Evolutionary conservation across 805 yeast species (phyloP).

Genomic region (Yarrowia sp.): DNA sequence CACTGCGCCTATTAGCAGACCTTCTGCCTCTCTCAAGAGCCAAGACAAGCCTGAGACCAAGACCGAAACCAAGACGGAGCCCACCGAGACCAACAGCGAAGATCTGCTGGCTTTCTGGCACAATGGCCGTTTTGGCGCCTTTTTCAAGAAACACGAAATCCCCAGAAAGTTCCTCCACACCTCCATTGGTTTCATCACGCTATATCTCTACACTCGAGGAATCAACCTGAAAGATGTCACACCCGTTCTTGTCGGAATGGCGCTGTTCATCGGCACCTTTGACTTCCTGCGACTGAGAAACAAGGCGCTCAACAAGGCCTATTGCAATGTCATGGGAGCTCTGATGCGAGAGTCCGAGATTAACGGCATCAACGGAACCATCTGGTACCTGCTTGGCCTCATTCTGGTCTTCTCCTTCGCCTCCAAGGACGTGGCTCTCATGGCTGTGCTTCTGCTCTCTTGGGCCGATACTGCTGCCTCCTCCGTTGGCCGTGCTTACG

Average conservation of each 20-base stretch:
- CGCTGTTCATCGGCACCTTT: constrained; percentile 53
- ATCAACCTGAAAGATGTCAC: constrained; percentile 55
- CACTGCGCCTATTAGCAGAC: constrained; percentile 13
- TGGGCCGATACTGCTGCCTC: constrained; percentile 99
- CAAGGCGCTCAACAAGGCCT: constrained; percentile 58
- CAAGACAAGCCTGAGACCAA: neutral
- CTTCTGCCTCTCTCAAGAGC: neutral
- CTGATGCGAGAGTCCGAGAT: constrained; percentile 83
- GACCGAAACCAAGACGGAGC: neutral
- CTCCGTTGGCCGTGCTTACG: constrained; percentile 82
- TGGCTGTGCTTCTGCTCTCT: constrained; percentile 75
- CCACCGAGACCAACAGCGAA: neutral
- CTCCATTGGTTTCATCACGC: constrained; percentile 78
- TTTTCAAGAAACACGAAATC: constrained; percentile 75
- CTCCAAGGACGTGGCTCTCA: constrained; percentile 75
- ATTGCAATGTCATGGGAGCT: constrained; percentile 69
- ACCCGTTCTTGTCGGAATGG: constrained; percentile 53
- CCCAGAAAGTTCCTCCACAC: constrained; percentile 87
- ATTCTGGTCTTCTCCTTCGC: constrained; percentile 63
- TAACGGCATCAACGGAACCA: constrained; percentile 67
- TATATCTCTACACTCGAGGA: constrained; percentile 67
- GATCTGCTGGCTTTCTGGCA: constrained; percentile 18
- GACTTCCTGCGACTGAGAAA: constrained; percentile 67
- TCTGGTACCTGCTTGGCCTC: constrained; percentile 82
- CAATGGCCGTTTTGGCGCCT: constrained; percentile 42